Evolutionary conservation across 2,329 filamentous ascomycete genomes (phyloP), one percentile per base, ranked within the genome.

Genomic region (Ascochyta clinopodiicola): DNA sequence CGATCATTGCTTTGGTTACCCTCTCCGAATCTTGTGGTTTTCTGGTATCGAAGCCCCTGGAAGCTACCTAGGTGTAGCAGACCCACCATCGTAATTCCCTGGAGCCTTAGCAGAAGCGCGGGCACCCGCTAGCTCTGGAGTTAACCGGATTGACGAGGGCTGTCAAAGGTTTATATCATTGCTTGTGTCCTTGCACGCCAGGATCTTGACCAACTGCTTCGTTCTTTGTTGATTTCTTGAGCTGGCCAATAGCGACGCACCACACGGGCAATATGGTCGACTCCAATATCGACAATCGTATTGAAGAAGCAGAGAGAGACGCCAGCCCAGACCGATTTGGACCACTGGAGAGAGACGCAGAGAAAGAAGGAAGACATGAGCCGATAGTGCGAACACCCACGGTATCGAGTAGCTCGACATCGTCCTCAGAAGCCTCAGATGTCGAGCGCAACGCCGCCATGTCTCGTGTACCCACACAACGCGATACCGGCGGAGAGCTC

Each of bases 381-480:
- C 59, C 63, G n/a, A 62, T 90, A 59, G 85, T 87, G 67, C 83
- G 86, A 32, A 83, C 86, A n/a, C 65, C 79, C 19, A 83, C 85
- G 4, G 76, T 78, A 2, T 84, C 82, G 4, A 81, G 82, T 9
- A 52, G 58, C 6, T 80, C 79, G 0, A 80, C 81, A 0, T 81
- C 80, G 9, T 79, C 79, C 1, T 78, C 79, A 17, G 72, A 72
- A 36, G 67, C 68, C 29, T 72, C 64, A 9, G 68, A 65, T 21
- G 68, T 74, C 58, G 77, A 79, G 50, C 72, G 80, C 52, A 78
- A 76, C 45, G 51, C 48, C 39, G 51, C 48, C 44, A 82, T 90
- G 76, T 86, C 83, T 67, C 81, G 87, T 47, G 71, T 86, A n/a
- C 81, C 86, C 5, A 91, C 88, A 4, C 82, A 86, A 60, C 78